Evolutionary conservation across 768 basidiomycete genomes (phyloP).

Genomic region (Psilocybe sp.): DNA sequence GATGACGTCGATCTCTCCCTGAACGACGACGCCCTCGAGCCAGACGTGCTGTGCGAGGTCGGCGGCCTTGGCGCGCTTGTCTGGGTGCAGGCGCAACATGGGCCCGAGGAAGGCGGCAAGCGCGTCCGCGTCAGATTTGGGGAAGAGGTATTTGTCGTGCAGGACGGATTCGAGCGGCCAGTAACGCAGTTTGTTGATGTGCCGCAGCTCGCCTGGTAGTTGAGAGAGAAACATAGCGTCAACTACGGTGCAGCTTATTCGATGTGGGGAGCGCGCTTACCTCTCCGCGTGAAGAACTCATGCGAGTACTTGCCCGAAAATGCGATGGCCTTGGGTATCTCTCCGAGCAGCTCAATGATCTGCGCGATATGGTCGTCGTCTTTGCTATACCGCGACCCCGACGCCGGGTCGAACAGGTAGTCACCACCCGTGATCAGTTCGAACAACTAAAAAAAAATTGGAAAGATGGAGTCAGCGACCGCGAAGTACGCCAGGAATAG

Average conservation of each 20-base stretch:
- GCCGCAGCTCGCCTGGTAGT: constrained; percentile 70
- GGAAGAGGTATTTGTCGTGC: constrained; percentile 95
- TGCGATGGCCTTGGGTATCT: constrained; percentile 80
- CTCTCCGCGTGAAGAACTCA: constrained; percentile 97
- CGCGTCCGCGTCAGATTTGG: constrained; percentile 74
- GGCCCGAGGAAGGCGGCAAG: constrained; percentile 81
- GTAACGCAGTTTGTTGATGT: constrained; percentile 90
- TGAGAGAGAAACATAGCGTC: neutral
- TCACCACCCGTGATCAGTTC: constrained; percentile 96
- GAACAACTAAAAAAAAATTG: constrained; percentile 59
- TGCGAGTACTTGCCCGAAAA: constrained; percentile 89
- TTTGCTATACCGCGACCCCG: constrained; percentile 92
- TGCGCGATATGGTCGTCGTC: constrained; percentile 98
- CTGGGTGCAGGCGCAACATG: constrained; percentile 88
- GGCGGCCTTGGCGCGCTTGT: constrained; percentile 83
- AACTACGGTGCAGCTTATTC: no score
- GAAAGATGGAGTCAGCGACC: neutral
- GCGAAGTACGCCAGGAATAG: neutral
- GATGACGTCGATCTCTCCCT: constrained; percentile 87
- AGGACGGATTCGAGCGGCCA: constrained; percentile 84
- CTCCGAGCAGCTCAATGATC: constrained; percentile 93
- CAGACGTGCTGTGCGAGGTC: constrained; percentile 86
- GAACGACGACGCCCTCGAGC: constrained; percentile 82
- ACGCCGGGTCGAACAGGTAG: constrained; percentile 96
- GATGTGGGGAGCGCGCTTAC: constrained; percentile 36